Conservation (phyloP, 2,329 filamentous ascomycete species). For the Claviceps africana region DNA sequence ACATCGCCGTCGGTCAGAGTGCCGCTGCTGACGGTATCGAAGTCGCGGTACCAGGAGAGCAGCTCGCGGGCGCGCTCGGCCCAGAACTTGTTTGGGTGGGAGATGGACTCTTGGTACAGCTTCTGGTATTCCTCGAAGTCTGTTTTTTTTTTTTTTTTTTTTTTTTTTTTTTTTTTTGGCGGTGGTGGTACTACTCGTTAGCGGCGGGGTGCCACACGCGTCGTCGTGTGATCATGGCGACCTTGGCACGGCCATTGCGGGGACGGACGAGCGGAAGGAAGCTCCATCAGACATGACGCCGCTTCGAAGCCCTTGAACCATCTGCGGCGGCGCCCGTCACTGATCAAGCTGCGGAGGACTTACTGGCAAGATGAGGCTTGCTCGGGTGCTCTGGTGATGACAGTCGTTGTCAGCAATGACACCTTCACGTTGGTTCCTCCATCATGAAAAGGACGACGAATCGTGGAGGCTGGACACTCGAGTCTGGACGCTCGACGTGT, state of each 20-base stretch:
- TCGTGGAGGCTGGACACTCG: neutral
- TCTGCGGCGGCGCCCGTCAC: neutral
- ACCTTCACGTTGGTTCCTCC: neutral
- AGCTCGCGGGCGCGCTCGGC: constrained; percentile 72
- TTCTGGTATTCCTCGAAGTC: constrained; percentile 53
- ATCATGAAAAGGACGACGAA: neutral
- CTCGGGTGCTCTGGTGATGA: constrained; percentile 47
- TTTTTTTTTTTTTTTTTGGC: too few relatives aligned
- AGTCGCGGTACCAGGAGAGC: constrained; percentile 80
- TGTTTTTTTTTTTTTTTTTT: constrained; percentile 25
- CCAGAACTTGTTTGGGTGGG: constrained; percentile 83
- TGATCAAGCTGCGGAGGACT: constrained; percentile 17
- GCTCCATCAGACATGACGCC: constrained; percentile 1
- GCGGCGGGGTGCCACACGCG: neutral
- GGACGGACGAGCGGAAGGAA: constrained; percentile 5
- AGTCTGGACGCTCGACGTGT: neutral
- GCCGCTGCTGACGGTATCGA: constrained; percentile 74
- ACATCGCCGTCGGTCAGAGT: constrained; percentile 66
- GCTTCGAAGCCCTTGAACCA: neutral
- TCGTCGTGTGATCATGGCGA: neutral
- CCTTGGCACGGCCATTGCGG: neutral
- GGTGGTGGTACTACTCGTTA: neutral
- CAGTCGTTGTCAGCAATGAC: constrained; percentile 15
- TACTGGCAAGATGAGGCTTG: constrained; percentile 53
- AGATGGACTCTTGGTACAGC: constrained; percentile 73